Evolutionary conservation across 1,139 yeast genomes (phyloP).

Genomic region (Pichia cactophila): DNA sequence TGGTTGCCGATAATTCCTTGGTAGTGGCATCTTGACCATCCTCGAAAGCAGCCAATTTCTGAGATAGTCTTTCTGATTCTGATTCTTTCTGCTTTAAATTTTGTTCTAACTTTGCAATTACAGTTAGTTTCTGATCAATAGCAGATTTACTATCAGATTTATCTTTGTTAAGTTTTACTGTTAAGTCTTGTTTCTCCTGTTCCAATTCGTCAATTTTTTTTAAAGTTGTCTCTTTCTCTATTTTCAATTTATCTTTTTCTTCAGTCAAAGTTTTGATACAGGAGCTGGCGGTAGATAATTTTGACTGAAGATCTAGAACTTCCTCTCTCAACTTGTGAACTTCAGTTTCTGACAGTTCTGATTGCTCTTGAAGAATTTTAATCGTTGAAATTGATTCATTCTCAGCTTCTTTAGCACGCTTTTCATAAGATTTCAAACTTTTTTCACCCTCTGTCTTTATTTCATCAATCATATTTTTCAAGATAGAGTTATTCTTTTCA

Average conservation of each 20-base stretch:
- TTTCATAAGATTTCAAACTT: neutral
- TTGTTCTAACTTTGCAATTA: neutral
- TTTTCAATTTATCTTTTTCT: neutral
- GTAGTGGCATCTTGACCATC: neutral
- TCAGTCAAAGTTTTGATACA: neutral
- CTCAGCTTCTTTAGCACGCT: neutral
- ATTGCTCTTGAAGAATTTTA: neutral
- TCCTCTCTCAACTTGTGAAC: neutral
- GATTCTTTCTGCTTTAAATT: neutral
- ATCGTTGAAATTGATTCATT: neutral
- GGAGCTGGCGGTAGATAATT: neutral
- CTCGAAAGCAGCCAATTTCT: neutral
- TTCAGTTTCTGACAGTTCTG: neutral
- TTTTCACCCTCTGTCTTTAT: neutral
- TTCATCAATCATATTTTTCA: neutral
- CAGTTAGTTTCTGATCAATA: neutral
- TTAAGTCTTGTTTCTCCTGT: neutral
- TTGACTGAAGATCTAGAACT: neutral
- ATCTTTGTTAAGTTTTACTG: too few relatives aligned
- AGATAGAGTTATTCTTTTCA: constrained; percentile 6
- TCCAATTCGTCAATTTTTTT: neutral
- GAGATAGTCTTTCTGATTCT: neutral
- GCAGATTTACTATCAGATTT: neutral
- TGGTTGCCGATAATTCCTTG: neutral
- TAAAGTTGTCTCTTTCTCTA: neutral